A percentile compares a stretch with the other conserved stretches of the same genome.
Evolutionary conservation across 2,329 filamentous ascomycete species (phyloP).

Genomic region (Tolypocladium pustulatum): DNA sequence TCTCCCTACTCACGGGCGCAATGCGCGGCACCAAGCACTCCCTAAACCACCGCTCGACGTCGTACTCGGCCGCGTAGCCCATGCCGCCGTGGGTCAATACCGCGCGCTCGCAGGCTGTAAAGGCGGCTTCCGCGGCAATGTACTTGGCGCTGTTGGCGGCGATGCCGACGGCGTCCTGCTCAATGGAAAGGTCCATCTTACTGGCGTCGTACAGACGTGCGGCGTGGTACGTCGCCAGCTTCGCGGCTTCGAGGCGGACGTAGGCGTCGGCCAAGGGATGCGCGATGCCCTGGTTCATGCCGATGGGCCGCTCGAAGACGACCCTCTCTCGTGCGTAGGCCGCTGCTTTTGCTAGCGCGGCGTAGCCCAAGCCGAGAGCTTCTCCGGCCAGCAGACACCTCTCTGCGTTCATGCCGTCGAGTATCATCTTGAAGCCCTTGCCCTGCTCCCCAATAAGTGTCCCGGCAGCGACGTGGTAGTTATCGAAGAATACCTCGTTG

Average conservation of each 20-base stretch:
- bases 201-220: constrained; percentile 50
- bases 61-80: constrained; percentile 55
- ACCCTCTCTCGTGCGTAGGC: constrained; percentile 56
- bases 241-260: constrained; percentile 55
- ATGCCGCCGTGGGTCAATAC: constrained; percentile 52
- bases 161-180: constrained; percentile 47
- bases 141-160: constrained; percentile 64
- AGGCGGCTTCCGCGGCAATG: constrained; percentile 54
- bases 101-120: constrained; percentile 50
- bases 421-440: constrained; percentile 67
- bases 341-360: constrained; percentile 50
- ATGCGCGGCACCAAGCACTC: constrained; percentile 55
- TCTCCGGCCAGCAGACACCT: constrained; percentile 68
- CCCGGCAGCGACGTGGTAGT: constrained; percentile 55
- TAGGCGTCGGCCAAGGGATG: constrained; percentile 57
- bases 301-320: constrained; percentile 55
- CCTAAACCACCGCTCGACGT: constrained; percentile 55
- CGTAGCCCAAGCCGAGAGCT: constrained; percentile 70
- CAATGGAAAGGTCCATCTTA: constrained; percentile 37
- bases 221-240: constrained; percentile 55
- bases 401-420: constrained; percentile 74
- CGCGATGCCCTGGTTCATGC: constrained; percentile 54
- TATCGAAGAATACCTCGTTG: constrained; percentile 82
- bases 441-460: constrained; percentile 62
- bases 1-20: constrained; percentile 56